Conservation (phyloP, 371 early-diverging fungal genomes). For the Aphelidium insulamus region DNA sequence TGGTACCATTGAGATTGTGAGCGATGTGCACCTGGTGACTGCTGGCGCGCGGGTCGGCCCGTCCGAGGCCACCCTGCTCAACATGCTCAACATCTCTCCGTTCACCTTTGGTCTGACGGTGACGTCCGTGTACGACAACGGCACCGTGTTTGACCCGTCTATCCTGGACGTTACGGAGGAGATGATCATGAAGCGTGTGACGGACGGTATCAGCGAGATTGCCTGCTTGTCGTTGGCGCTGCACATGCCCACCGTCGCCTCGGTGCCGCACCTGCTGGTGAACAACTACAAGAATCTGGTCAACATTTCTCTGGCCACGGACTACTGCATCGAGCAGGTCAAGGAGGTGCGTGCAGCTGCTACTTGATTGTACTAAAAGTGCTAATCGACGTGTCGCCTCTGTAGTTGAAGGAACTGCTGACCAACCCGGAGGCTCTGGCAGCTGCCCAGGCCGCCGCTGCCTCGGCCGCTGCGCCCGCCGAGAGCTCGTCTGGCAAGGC, state of each 20-base stretch:
- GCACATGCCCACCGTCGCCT: conserved; percentile 82
- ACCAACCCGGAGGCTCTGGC: conserved; percentile 34
- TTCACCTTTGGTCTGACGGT: conserved; percentile 98
- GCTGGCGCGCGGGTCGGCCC: conserved; percentile 90
- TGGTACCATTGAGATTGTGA: conserved; percentile 99
- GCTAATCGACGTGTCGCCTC: background rate
- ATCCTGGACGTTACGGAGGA: conserved; percentile 87
- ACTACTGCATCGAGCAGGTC: conserved; percentile 76
- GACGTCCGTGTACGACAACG: conserved; percentile 80
- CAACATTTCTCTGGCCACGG: conserved; percentile 73
- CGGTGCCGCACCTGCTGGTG: conserved; percentile 92
- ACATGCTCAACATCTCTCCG: conserved; percentile 99
- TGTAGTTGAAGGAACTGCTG: background rate
- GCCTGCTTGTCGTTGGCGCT: conserved; percentile 88
- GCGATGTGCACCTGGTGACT: conserved; percentile 79
- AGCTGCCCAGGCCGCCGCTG: conserved; percentile 24
- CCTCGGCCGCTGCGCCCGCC: conserved; percentile 16
- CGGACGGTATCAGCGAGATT: conserved; percentile 59
- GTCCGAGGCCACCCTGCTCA: conserved; percentile 95
- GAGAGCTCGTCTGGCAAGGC: conserved; percentile 16
- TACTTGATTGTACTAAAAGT: background rate
- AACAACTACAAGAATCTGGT: conserved; percentile 91
- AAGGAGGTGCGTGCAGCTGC: conserved; percentile 39
- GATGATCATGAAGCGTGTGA: conserved; percentile 50
- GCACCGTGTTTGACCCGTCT: conserved; percentile 68